These are phyloP conservation scores for Agaricus subrufescens DNA, from an alignment of 768 basidiomycete species.

Conservation along the genomic window DNA sequence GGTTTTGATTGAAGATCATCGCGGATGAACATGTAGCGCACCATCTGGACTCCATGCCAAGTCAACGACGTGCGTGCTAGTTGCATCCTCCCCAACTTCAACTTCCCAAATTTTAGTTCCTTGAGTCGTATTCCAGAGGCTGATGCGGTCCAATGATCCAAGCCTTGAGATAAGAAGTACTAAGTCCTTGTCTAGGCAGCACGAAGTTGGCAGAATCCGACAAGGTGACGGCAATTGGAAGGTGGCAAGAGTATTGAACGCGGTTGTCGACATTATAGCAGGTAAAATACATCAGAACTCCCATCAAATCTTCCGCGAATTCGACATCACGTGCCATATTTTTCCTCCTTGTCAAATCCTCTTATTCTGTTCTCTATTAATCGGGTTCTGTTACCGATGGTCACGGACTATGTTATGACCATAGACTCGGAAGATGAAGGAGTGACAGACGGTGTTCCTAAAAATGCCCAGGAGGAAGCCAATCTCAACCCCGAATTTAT, in stretches of 20 bases:
- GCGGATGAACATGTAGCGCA: conserved; percentile 22
- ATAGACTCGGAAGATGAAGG: conserved; percentile 79
- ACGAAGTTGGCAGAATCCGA: conserved; percentile 58
- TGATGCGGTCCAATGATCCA: conserved; percentile 64
- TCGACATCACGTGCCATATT: conserved; percentile 11
- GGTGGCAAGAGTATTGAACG: conserved; percentile 54
- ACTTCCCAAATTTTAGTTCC: conserved; percentile 82
- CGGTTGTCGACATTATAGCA: conserved; percentile 33
- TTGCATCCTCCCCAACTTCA: conserved; percentile 48
- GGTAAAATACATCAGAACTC: not conserved
- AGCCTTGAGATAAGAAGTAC: conserved; percentile 62
- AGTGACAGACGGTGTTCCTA: conserved; percentile 14
- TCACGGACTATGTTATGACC: conserved; percentile 76
- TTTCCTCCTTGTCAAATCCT: not conserved
- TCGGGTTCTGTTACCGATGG: conserved; percentile 12
- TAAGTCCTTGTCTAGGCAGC: conserved; percentile 85
- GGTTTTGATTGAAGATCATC: not conserved
- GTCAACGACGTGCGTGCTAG: conserved; percentile 47
- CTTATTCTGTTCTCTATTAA: not conserved
- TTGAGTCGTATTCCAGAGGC: conserved; percentile 73
- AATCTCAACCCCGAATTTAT: conserved; percentile 77
- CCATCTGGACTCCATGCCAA: conserved; percentile 84
- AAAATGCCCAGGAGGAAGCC: conserved; percentile 42
- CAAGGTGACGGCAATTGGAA: conserved; percentile 53
- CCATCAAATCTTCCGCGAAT: too few species aligned